phyloP scores from a whole-genome alignment of 78 protist genomes.

The Dictyostelium firmibasis region DNA sequence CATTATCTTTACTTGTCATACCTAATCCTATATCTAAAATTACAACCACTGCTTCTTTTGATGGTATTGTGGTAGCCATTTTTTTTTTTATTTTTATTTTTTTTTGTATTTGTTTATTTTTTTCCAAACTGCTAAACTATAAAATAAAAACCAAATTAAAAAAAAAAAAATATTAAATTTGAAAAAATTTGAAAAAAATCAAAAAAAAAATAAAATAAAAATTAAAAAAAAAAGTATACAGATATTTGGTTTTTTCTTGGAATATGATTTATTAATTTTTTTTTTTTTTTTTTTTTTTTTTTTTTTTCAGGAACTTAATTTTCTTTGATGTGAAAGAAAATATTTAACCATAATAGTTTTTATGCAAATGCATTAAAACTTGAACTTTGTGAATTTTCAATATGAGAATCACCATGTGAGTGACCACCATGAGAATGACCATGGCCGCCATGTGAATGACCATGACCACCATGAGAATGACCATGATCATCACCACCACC shows the following conservation, averaged over 20 bases:
- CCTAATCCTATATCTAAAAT: constrained; percentile 79
- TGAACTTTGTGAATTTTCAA: background rate
- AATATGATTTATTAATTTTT: background rate
- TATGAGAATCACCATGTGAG: background rate
- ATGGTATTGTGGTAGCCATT: constrained; percentile 5
- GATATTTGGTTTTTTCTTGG: background rate
- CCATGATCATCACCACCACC: background rate
- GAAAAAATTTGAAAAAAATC: background rate
- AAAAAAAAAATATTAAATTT: too few species aligned
- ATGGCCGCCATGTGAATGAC: constrained; percentile 19
- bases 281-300: too few species aligned
- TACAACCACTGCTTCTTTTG: constrained; percentile 81
- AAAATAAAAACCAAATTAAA: too few species aligned
- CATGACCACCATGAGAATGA: constrained; percentile 1
- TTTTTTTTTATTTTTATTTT: background rate
- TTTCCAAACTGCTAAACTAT: too few species aligned
- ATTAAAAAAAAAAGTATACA: background rate
- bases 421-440: constrained; percentile 52
- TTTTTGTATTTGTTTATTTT: background rate
- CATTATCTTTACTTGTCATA: constrained; percentile 15
- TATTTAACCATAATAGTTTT: background rate
- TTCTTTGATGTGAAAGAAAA: too few species aligned
- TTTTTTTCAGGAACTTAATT: too few species aligned
- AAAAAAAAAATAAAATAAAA: background rate
- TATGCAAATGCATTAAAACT: constrained; percentile 2